phyloP scores from a whole-genome alignment of 2,329 filamentous ascomycete genomes.

The Penicillium sp. region DNA sequence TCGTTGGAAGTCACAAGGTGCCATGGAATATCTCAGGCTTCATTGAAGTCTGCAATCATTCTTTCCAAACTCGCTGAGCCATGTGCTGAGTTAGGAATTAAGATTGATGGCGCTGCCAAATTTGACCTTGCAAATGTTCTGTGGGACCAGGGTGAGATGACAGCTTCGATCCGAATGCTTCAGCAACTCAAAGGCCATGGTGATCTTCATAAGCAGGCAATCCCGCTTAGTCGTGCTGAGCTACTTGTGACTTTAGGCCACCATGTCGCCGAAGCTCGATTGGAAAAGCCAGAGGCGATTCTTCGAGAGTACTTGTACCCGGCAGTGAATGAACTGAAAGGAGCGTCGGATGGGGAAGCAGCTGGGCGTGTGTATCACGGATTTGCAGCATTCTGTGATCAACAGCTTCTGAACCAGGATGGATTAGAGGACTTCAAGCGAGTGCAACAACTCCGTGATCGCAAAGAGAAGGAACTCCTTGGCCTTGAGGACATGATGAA shows the following conservation, averaged over 20 bases:
- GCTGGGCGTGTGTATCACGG: conserved; percentile 91
- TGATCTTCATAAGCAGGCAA: conserved; percentile 68
- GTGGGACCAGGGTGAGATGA: conserved; percentile 92
- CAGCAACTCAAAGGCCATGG: conserved; percentile 69
- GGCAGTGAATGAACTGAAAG: conserved; percentile 79
- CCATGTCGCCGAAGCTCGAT: conserved; percentile 83
- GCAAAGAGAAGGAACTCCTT: conserved; percentile 78
- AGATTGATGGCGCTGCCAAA: conserved; percentile 75
- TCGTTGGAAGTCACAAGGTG: conserved; percentile 76
- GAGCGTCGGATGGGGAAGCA: conserved; percentile 68
- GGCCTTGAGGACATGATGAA: conserved; percentile 69
- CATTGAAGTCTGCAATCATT: conserved; percentile 80
- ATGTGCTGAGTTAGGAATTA: conserved; percentile 72
- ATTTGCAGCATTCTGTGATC: conserved; percentile 93
- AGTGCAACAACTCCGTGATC: conserved; percentile 76
- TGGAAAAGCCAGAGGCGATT: conserved; percentile 90
- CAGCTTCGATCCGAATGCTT: conserved; percentile 85
- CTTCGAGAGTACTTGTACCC: conserved; percentile 84
- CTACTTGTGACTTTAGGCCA: conserved; percentile 86
- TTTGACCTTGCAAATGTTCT: conserved; percentile 86
- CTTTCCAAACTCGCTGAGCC: conserved; percentile 76
- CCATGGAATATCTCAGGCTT: conserved; percentile 83
- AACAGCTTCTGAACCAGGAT: conserved; percentile 86
- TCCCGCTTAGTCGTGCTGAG: conserved; percentile 74
- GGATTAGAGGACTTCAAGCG: conserved; percentile 82